These are phyloP conservation scores for Lactarius deliciosus DNA, from an alignment of 768 basidiomycete species.

Conservation along the genomic window DNA sequence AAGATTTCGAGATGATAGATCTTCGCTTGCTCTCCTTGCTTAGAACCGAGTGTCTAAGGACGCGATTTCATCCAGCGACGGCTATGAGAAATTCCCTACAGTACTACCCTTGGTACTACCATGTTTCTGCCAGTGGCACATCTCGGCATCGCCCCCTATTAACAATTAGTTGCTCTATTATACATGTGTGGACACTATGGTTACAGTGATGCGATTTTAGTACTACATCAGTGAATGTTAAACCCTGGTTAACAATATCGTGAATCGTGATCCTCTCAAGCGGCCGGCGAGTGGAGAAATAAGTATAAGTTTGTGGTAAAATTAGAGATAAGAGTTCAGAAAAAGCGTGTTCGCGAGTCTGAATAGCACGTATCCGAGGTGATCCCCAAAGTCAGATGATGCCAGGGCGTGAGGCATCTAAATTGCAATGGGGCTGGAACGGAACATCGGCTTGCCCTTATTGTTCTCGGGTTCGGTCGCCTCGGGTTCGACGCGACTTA, in stretches of 20 bases:
- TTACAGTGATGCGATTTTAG: conserved; percentile 1
- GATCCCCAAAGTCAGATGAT: too few species aligned
- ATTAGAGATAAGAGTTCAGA: not conserved
- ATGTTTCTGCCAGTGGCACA: too few species aligned
- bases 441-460: conserved; percentile 26
- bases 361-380: not conserved
- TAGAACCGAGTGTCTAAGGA: too few species aligned
- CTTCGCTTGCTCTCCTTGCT: too few species aligned
- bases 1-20: too few species aligned
- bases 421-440: conserved; percentile 36
- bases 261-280: not conserved
- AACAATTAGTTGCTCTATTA: conserved; percentile 11
- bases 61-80: too few species aligned
- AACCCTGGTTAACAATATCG: conserved; percentile 1
- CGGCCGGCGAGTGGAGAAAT: conserved; percentile 18
- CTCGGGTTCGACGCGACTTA: conserved; percentile 9
- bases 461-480: not conserved
- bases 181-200: conserved; percentile 2
- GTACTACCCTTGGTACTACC: too few species aligned
- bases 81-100: too few species aligned
- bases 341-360: not conserved
- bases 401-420: conserved; percentile 27
- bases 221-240: conserved; percentile 9
- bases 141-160: not conserved
- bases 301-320: not conserved